Base-by-base conservation (phyloP, 257 asterid genomes). In the Nemophila menziesii region DNA sequence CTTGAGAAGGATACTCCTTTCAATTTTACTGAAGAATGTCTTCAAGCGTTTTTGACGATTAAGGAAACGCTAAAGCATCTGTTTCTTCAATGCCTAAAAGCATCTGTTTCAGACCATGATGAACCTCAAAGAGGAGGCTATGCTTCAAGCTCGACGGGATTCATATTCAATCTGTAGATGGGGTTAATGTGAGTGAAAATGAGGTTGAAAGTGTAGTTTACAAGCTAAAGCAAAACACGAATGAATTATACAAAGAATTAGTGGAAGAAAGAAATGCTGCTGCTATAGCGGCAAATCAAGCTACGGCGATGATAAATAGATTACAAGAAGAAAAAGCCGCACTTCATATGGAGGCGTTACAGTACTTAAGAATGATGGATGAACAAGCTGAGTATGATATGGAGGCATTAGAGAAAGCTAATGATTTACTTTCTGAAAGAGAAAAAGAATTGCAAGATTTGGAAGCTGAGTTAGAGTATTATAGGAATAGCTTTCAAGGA, bases 231-330 rank as follows among this genome's bases (percentile, higher is more conserved):
- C 75, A 64, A 36, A 38, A 78, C 44, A 61, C 76, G 68, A 11
- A 51, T 53, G 48, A 68, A 52, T 58, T 86, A 57, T 86, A 81
- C 61, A 73, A 64, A 56, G 96, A 86, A 27, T 61, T 86, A 44
- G 96, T 81, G 72, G 96, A 86, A 54, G 96, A 86, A 69, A 66
- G 92, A 68, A 86, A 62, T 50, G 92, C 96, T 34, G 76, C 96
- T 44, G 74, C 93, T 5, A 65, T 78, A 43, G 94, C 96, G 12
- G 82, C 81, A 38, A 81, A 79, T 58, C 92, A 86, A 63, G 77
- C 96, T 3, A 78, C 81, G 96, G 90, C 96, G 17, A 86, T 86
- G 96, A 81, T 86, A 52, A 81, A 92, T 43, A 57, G 92, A 57
- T 57, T 86, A 62, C 96, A 86, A 57, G 93, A 81, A 54, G 96